phyloP scores from a whole-genome alignment of 352 stramenopile genomes.

The Phytophthora multivora region DNA sequence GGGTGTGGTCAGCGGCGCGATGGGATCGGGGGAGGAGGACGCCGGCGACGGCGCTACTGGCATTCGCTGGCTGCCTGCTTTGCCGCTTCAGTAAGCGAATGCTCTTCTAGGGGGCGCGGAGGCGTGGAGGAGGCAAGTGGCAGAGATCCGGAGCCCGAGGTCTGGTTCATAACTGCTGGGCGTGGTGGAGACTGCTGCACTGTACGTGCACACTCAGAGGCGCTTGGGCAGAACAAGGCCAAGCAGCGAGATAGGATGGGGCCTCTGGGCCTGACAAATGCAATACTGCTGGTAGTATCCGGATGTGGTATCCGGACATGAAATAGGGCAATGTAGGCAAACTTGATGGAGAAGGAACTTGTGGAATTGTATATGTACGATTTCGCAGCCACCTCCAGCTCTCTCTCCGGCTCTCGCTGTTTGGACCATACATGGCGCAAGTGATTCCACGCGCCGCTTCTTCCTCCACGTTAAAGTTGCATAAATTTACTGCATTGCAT shows the following conservation, averaged over 20 bases:
- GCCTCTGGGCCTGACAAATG: not conserved
- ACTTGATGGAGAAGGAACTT: not conserved
- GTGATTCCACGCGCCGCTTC: not conserved
- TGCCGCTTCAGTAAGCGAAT: constrained; percentile 20
- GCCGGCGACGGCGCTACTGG: constrained; percentile 6
- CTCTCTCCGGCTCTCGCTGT: constrained; percentile 27
- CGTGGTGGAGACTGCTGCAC: constrained; percentile 1
- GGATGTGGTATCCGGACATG: no score
- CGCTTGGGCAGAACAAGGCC: constrained; percentile 14
- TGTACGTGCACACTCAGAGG: constrained; percentile 14
- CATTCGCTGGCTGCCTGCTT: constrained; percentile 30
- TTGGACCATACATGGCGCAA: constrained; percentile 17
- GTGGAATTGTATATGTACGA: not conserved
- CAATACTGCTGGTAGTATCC: not conserved
- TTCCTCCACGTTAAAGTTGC: constrained; percentile 11
- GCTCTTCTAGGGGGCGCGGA: constrained; percentile 14
- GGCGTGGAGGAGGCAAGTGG: constrained; percentile 17
- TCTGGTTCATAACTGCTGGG: constrained; percentile 38
- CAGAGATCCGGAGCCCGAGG: constrained; percentile 33
- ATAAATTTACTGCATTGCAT: constrained; percentile 6
- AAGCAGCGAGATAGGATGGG: constrained; percentile 29
- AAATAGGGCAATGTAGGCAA: not conserved
- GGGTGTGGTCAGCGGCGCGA: not conserved
- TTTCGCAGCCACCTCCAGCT: constrained; percentile 4
- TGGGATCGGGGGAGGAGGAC: constrained; percentile 2